Percentiles rank a stretch among this genome's conserved stretches.
Conservation (phyloP, 2,329 filamentous ascomycete species). For the Fusarium tricinctum region DNA sequence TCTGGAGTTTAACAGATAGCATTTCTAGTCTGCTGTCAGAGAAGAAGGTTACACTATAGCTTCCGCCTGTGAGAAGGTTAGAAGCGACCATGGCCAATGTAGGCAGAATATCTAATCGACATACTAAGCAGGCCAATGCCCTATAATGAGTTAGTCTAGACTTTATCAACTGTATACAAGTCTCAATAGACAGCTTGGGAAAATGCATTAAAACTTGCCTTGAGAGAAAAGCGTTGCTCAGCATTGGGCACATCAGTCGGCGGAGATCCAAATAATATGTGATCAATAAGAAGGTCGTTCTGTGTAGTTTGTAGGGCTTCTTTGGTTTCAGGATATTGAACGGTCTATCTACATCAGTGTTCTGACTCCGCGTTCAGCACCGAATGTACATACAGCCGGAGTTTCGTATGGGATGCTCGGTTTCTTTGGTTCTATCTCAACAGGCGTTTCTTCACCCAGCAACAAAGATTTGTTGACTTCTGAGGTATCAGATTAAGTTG, state of each 20-base stretch:
- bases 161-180: no score
- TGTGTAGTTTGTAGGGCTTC: neutral
- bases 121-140: slow-evolving; percentile 43
- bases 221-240: slow-evolving; percentile 29
- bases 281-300: slow-evolving; percentile 35
- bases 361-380: fast-evolving
- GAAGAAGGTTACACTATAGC: slow-evolving; percentile 43
- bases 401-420: fast-evolving
- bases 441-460: fast-evolving
- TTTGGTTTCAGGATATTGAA: neutral
- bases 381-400: neutral
- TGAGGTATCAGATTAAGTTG: neutral
- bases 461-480: slow-evolving; percentile 32
- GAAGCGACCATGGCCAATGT: neutral
- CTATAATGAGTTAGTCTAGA: slow-evolving; percentile 4
- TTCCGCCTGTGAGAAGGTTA: slow-evolving; percentile 32
- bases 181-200: neutral
- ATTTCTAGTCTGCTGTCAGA: slow-evolving; percentile 41
- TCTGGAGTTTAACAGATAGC: slow-evolving; percentile 38
- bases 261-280: slow-evolving; percentile 14
- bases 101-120: neutral
- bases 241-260: neutral
- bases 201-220: slow-evolving; percentile 6
- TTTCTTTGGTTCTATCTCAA: neutral
- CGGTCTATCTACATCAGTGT: neutral